Base-by-base conservation (phyloP, 2,329 filamentous ascomycete genomes). In the Podosphaera fusca region DNA sequence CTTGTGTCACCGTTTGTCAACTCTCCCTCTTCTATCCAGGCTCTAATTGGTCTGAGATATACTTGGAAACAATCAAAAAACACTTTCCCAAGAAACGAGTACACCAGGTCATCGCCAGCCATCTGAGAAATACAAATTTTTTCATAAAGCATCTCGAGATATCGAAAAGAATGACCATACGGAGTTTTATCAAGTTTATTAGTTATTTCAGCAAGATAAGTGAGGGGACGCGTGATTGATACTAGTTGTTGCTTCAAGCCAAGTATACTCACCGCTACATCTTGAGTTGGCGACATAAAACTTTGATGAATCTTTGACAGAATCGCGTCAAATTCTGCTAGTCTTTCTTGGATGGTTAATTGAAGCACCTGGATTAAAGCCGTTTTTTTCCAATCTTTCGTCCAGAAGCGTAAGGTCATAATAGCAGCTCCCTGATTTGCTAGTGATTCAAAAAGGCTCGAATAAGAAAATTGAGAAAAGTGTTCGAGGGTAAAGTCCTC, bases 11-110 rank as follows among this genome's bases (percentile, higher is more conserved):
- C 74, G 0, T 76, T 70, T 1, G 78, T 72, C 2, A 95, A 70
- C 56, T 81, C 78, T 0, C 90, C 90, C 42, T 79, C 76, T 63
- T 87, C 81, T 81, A 95, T 90, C 90, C 90, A 96, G 14, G 75
- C 71, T 40, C 82, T 77, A 50, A 95, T 83, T 0, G 88, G 86
- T 45, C 80, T 80, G 42, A 94, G 74, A 67, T 95, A 96, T 1
- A 87, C 80, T 58, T 81, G 78, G 58, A 95, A 84, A 65, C 87
- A 94, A 51, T 84, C 77, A 57, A 92, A 81, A 65, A 95, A 92
- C 2, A 92, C 73, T 0, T 72, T 71, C 1, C 80, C 79, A 4
- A 92, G 72, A 45, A 78, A 80, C 45, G 72, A 68, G 64, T 86
- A 92, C 0, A 77, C 72, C 0, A 67, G 67, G 1, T 74, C 71